Evolutionary conservation across 2,329 filamentous ascomycete genomes (phyloP), one percentile per base, ranked within the genome.

Genomic region (Penicillium sclerotiorum): DNA sequence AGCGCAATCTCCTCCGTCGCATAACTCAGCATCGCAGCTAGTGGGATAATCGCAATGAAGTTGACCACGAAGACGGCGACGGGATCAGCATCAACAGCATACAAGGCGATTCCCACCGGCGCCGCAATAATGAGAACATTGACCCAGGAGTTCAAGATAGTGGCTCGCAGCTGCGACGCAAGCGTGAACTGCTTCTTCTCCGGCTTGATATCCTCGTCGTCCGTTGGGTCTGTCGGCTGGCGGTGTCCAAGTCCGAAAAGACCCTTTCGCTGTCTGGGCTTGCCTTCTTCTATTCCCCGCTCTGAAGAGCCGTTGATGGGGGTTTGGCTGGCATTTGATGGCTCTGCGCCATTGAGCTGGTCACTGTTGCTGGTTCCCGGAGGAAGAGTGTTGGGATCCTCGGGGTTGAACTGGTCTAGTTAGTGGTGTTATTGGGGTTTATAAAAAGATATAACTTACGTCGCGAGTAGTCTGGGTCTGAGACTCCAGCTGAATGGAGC

Each of bases 21-120:
- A 63, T 88, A 95, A 61, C 88, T 87, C 20, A 97, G 78, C 77
- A 96, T 86, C 12, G 87, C 89, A 2, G 93, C 93, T 33, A 96
- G 79, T 0, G 92, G 92, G 51, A 96, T 86, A 60, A 96, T 96
- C 53, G 92, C 93, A 56, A 96, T 82, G 64, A 96, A 96, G 75
- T 96, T 96, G 72, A 96, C 82, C 48, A 92, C 83, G 64, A 96
- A 96, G 39, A 94, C 77, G 17, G 79, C 81, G 50, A 87, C 78
- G 3, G 79, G 30, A 18, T 23, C 21, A 37, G 43, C 32, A 44
- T 36, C 27, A 33, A 11, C 32, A 27, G 8, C 15, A 28, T 8
- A 45, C 32, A 17, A 55, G 64, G 48, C 62, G 73, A 69, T 90
- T 50, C 92, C 92, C 27, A 85, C 82, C 0, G 92, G 92, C 0